Evolutionary conservation across 2,329 filamentous ascomycete species (phyloP).

Genomic region (Sclerotinia nivalis): DNA sequence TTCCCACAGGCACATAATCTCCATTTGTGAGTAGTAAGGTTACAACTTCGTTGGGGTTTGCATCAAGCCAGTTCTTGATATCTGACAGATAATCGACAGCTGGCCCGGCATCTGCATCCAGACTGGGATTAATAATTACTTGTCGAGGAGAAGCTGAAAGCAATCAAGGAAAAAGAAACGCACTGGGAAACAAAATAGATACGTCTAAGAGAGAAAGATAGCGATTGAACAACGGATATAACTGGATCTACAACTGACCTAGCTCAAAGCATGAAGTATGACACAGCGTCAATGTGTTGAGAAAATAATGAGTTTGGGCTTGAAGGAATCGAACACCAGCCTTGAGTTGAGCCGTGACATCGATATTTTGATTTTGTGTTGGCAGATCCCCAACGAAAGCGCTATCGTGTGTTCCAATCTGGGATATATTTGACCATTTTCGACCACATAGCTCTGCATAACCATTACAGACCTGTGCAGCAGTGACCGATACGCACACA

Average conservation of each 20-base stretch:
- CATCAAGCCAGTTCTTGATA: slow-evolving; percentile 60
- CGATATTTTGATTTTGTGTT: slow-evolving; percentile 57
- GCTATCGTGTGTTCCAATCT: slow-evolving; percentile 70
- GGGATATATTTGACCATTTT: slow-evolving; percentile 73
- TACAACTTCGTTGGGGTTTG: slow-evolving; percentile 60
- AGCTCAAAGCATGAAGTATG: slow-evolving; percentile 17
- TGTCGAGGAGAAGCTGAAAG: neutral
- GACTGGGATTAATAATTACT: neutral
- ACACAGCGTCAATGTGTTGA: slow-evolving; percentile 36
- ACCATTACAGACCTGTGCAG: slow-evolving; percentile 57
- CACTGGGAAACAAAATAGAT: neutral
- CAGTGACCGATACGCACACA: slow-evolving; percentile 2
- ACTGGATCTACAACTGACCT: neutral
- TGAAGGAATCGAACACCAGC: slow-evolving; percentile 67
- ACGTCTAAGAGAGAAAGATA: too few species aligned
- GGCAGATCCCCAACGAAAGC: slow-evolving; percentile 39
- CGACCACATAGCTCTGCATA: slow-evolving; percentile 70
- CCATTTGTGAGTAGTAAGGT: slow-evolving; percentile 65
- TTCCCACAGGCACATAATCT: slow-evolving; percentile 55
- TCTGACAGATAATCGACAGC: slow-evolving; percentile 55
- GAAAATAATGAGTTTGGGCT: slow-evolving; percentile 48
- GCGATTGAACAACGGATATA: too few species aligned
- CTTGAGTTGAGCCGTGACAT: slow-evolving; percentile 59
- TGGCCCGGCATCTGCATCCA: slow-evolving; percentile 52
- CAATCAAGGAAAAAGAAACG: too few species aligned